Evolutionary conservation across 768 basidiomycete species (phyloP).

Genomic region (Auriscalpium orientale): DNA sequence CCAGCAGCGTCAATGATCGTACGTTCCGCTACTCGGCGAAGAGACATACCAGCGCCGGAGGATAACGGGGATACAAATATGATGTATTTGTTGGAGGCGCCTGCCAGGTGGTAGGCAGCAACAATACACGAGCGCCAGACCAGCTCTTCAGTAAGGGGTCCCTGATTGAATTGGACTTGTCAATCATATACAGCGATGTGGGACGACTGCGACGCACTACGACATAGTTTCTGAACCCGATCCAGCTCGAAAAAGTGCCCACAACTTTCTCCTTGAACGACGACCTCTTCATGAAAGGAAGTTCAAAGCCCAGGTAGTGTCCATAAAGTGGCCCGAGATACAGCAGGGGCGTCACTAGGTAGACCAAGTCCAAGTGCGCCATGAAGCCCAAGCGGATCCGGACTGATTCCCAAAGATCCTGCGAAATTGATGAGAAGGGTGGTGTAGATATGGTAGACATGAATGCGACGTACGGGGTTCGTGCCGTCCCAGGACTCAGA

Average conservation of each 20-base stretch:
- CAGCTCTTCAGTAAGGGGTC: conserved; percentile 86
- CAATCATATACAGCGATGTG: neutral
- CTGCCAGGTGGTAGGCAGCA: conserved; percentile 63
- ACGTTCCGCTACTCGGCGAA: neutral
- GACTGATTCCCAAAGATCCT: conserved; percentile 17
- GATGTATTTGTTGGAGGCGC: conserved; percentile 46
- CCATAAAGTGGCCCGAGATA: conserved; percentile 75
- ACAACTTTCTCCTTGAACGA: conserved; percentile 32
- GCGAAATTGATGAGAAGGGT: neutral
- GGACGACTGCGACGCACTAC: conserved; percentile 27
- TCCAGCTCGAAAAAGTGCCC: conserved; percentile 38
- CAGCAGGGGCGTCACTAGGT: conserved; percentile 63
- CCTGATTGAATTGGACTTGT: conserved; percentile 40
- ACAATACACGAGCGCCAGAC: conserved; percentile 86
- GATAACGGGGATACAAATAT: conserved; percentile 77
- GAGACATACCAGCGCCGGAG: conserved; percentile 74
- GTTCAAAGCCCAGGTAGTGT: conserved; percentile 31
- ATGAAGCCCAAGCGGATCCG: conserved; percentile 15
- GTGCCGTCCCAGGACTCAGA: conserved; percentile 19
- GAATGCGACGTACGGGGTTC: conserved; percentile 12
- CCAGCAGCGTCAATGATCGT: no score
- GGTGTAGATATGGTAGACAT: neutral
- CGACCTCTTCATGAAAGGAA: conserved; percentile 54
- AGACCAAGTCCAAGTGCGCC: conserved; percentile 28
- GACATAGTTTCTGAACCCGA: conserved; percentile 67